Conservation (phyloP, 75 land plant genomes). For the Cupressus sempervirens region DNA sequence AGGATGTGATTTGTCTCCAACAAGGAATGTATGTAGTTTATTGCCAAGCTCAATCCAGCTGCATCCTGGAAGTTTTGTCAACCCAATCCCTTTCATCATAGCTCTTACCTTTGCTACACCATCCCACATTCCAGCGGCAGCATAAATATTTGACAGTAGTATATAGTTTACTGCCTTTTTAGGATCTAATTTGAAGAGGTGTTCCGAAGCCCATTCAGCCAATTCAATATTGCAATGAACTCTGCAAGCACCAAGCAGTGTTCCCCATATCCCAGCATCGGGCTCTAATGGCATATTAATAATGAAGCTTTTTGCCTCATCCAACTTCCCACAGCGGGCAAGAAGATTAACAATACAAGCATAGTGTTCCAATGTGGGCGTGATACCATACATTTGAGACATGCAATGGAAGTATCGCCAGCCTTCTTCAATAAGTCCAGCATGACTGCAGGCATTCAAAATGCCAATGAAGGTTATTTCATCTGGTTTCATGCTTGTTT, state of each 20-base stretch:
- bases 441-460: conserved; percentile 14
- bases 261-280: conserved; percentile 6
- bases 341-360: conserved; percentile 21
- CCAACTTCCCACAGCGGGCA: conserved; percentile 16
- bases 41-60: conserved; percentile 16
- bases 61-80: conserved; percentile 15
- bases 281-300: conserved; percentile 13
- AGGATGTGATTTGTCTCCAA: conserved; percentile 16
- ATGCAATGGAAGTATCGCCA: conserved; percentile 11
- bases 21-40: conserved; percentile 12
- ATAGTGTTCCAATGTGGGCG: conserved; percentile 19
- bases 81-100: conserved; percentile 13
- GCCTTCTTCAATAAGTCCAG: conserved; percentile 6
- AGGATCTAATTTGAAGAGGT: conserved; percentile 12
- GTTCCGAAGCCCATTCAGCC: conserved; percentile 8
- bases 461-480: neutral
- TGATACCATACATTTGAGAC: conserved; percentile 17
- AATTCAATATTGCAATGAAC: conserved; percentile 14
- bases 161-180: conserved; percentile 13
- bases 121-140: conserved; percentile 16
- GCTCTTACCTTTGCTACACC: conserved; percentile 4
- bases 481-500: conserved; percentile 8
- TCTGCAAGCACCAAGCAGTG: conserved; percentile 18
- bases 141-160: conserved; percentile 16
- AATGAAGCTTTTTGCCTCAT: conserved; percentile 15